phyloP scores from a whole-genome alignment of 2,329 filamentous ascomycete species.

The Ascochyta clinopodiicola region DNA sequence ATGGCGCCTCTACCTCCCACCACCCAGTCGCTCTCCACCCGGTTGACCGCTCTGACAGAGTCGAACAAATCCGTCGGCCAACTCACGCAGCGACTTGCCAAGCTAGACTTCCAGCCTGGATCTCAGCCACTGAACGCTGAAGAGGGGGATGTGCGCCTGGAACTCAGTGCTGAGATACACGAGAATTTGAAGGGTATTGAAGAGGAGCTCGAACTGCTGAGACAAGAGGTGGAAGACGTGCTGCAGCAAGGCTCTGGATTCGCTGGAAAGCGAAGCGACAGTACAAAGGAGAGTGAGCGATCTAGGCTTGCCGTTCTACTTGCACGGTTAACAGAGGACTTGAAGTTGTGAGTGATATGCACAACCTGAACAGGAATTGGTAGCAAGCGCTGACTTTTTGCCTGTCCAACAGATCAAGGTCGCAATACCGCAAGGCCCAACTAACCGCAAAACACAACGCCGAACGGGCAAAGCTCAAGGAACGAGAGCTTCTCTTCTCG shows the following conservation, averaged over 20 bases:
- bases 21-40: constrained; percentile 52
- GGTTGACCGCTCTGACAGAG: constrained; percentile 60
- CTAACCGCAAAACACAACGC: constrained; percentile 78
- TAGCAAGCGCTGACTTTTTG: constrained; percentile 5
- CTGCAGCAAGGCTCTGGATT: constrained; percentile 50
- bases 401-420: constrained; percentile 58
- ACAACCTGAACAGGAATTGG: neutral
- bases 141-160: constrained; percentile 70
- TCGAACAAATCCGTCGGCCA: constrained; percentile 60
- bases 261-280: constrained; percentile 52
- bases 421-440: constrained; percentile 81
- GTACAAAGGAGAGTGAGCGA: constrained; percentile 66
- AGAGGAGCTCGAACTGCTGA: constrained; percentile 81
- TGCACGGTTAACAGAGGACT: constrained; percentile 70
- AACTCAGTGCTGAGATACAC: constrained; percentile 82
- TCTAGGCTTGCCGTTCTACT: constrained; percentile 71
- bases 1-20: constrained; percentile 47
- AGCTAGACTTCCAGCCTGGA: constrained; percentile 67
- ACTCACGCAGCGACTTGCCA: constrained; percentile 64
- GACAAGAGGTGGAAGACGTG: constrained; percentile 78
- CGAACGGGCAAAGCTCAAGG: constrained; percentile 74
- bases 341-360: constrained; percentile 67
- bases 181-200: constrained; percentile 78
- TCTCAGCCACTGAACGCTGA: constrained; percentile 65
- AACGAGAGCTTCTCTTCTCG: constrained; percentile 77